Base-by-base conservation (phyloP, 2,329 filamentous ascomycete species). In the Penicillium expansum region DNA sequence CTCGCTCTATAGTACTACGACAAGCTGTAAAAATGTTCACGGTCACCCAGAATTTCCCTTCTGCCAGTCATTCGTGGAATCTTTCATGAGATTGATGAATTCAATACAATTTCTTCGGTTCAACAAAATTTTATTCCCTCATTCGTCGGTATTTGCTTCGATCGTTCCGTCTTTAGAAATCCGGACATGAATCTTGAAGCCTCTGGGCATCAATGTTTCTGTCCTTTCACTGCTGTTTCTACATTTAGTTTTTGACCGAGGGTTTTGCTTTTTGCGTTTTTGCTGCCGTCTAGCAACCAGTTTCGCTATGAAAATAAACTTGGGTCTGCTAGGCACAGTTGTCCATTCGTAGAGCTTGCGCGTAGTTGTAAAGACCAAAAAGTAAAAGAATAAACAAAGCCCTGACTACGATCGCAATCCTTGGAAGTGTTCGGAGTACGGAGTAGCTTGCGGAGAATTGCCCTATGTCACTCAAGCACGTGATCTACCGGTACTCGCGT, bases 1-100 rank as follows among this genome's bases (percentile, higher is more conserved):
- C 8, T 16, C 16, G 47, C 55, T 66, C 67, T 71, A 70, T 74
- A 96, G 90, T 96, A 96, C 89, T 96, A 96, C 82, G 92, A 97
- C 88, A 97, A 97, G 89, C 88, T 97, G 83, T 97, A 96, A 79
- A 80, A 71, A 74, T 68, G 73, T 76, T 71, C 63, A 68, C 66
- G 67, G 70, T 76, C 65, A 64, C 67, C 62, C 67, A 61, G 63
- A 63, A 71, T 79, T 77, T 74, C 76, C 73, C 75, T 77, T 62
- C 62, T 65, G 62, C 64, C 67, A 67, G 66, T 65, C 63, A 68
- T 64, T 61, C 60, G 64, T 70, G 70, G 69, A 70, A 69, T 69
- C 64, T 72, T 70, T 74, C 71, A 76, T 73, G 74, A 76, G 68
- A 72, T 72, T 74, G 74, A 77, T 71, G 73, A 76, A 71, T 70